Evolutionary conservation across 768 basidiomycete genomes (phyloP).

Genomic region (Lyophyllum semitale): DNA sequence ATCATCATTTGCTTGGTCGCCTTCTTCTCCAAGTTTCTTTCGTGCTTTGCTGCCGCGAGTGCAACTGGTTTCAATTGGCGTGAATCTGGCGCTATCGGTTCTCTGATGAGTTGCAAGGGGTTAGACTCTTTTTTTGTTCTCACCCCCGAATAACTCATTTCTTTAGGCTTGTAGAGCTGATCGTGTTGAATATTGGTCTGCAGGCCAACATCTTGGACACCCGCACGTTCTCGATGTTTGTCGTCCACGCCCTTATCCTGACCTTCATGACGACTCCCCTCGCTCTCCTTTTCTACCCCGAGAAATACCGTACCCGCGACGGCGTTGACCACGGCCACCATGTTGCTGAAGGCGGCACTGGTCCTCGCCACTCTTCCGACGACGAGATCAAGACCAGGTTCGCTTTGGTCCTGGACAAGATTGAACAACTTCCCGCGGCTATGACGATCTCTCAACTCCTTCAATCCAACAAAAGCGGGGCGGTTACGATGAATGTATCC

Average conservation of each 20-base stretch:
- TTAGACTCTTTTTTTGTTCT: too few species aligned
- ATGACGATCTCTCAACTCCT: conserved; percentile 84
- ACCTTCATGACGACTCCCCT: conserved; percentile 88
- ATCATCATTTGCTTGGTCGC: conserved; percentile 74
- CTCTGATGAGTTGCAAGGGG: conserved; percentile 92
- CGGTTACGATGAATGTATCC: conserved; percentile 1
- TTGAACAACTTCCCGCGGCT: conserved; percentile 78
- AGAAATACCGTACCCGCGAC: conserved; percentile 48
- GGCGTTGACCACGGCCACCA: conserved; percentile 18
- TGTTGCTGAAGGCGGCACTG: conserved; percentile 22
- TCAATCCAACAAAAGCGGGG: conserved; percentile 31
- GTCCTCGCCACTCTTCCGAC: conserved; percentile 22
- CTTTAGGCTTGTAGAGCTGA: conserved; percentile 77
- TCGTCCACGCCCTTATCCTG: conserved; percentile 73
- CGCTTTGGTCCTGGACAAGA: conserved; percentile 74
- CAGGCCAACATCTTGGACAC: conserved; percentile 62
- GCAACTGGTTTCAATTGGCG: conserved; percentile 65
- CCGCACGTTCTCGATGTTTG: conserved; percentile 87
- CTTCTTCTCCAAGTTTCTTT: conserved; percentile 78
- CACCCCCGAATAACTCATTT: neutral
- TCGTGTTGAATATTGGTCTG: conserved; percentile 89
- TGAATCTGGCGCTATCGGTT: conserved; percentile 83
- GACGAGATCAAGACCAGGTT: conserved; percentile 59
- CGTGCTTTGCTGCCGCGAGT: conserved; percentile 64
- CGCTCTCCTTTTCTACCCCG: conserved; percentile 76